Base-by-base conservation (phyloP, 805 yeast genomes). In the Martiniozyma abietophila region DNA sequence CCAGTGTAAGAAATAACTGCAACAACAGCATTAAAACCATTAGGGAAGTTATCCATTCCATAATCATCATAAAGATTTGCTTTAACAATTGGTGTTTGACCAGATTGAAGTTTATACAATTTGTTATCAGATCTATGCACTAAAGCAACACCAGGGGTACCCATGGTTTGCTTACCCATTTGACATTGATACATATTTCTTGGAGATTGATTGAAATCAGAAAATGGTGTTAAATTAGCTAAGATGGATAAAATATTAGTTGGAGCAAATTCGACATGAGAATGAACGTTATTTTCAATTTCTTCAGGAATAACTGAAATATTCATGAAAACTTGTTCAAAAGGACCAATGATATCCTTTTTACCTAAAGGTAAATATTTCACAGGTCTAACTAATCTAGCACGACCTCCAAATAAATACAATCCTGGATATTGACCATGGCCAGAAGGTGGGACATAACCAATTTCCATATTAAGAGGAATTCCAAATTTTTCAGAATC, bases 141-240 rank as follows among this genome's bases (percentile, higher is more conserved):
- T 35, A 89, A 66, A 1, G 94, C 97, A 44, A 92, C 95, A 64
- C 97, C 97, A 7, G 98, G 98, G 4, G 98, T 92, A 62, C 98
- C 98, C 98, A 92, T 92, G 15, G 98, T 89, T 67, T 92, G 98
- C 65, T 92, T 92, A 75, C 96, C 97, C 98, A 92, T 92, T 71
- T 92, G 98, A 65, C 98, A 92, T 67, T 92, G 98, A 60, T 92
- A 92, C 97, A 92, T 92, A 59, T 92, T 92, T 76, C 98, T 82
- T 53, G 98, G 98, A 18, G 96, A 88, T 67, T 92, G 98, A 62
- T 92, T 92, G 67, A 92, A 92, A 60, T 92, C 98, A 2, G 97
- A 88, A 58, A 85, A 92, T 46, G 98, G 98, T 2, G 98, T 92
- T 67, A 92, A 70, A 62, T 92, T 92, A 44, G 97, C 98, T 58